Percentiles rank a stretch among this genome's conserved stretches.
phyloP scores from a whole-genome alignment of 441 rosid genomes.

The Pelargonium citronellum region DNA sequence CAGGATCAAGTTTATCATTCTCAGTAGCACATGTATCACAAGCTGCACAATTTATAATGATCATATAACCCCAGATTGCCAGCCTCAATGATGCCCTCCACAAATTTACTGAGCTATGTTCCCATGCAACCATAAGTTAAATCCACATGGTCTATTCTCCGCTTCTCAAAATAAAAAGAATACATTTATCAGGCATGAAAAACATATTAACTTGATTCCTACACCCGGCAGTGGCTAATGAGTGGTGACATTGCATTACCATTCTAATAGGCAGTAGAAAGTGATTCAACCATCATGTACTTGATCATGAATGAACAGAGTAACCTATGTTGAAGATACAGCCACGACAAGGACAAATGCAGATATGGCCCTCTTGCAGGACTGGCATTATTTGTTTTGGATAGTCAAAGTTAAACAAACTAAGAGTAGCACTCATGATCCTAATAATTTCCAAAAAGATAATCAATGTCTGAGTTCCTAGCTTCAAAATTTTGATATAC shows the following conservation, averaged over 20 bases:
- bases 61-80: not conserved
- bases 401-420: not conserved
- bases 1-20: no score
- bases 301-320: not conserved
- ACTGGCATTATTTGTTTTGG: not conserved
- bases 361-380: not conserved
- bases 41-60: not conserved
- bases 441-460: not conserved
- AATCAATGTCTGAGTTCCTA: not conserved
- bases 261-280: not conserved
- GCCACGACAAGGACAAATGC: not conserved
- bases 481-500: not conserved
- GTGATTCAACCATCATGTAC: not conserved
- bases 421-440: not conserved
- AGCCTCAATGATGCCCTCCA: not conserved
- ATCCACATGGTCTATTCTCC: no score
- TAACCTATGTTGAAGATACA: not conserved
- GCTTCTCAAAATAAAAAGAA: no score
- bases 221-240: not conserved
- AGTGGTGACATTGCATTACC: not conserved
- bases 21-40: not conserved
- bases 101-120: not conserved
- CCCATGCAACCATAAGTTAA: not conserved
- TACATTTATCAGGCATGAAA: not conserved
- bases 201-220: not conserved